Base-by-base conservation (phyloP, 2,329 filamentous ascomycete genomes). In the Curvularia lunata region DNA sequence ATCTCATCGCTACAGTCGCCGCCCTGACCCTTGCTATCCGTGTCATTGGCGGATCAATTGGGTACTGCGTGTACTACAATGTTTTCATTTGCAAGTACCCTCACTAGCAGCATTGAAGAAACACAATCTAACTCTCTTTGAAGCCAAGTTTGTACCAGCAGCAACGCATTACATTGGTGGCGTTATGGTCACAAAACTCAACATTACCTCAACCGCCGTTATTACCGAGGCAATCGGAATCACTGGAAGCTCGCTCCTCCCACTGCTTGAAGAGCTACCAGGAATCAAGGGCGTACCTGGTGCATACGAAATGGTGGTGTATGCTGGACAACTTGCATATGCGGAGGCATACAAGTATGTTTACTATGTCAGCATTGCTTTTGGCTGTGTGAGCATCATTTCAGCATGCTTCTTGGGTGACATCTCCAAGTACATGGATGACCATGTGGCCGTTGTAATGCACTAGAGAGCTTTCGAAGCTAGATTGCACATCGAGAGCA, bases 1-100 rank as follows among this genome's bases (percentile, higher is more conserved):
- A 90, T 57, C 80, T 90, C 2, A 90, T 91, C 63, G 88, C 86
- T 21, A 90, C 88, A 1, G 82, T 89, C 47, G 84, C 87, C 0
- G 86, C 88, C 3, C 77, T 91, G 12, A 90, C 87, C 0, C 82
- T 90, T 37, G 83, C 86, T 9, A 85, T 90, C 62, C 86, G 88
- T 43, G 86, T 89, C 47, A 82, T 90, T 46, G 88, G 88, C 43
- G 88, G 87, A 19, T 82, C 83, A 13, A 83, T 90, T 56, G 88
- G 86, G 37, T 88, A 87, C 70, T 82, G 83, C 73, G 69, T 78
- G 4, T 80, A 79, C 62, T 78, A 75, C 64, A 75, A 76, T 51
- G 69, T 76, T 25, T 76, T 77, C 57, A 62, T 65, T 10, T 60
- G 59, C 62, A 52, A 48, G 62, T 46, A n/a, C n/a, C n/a, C 13